Evolutionary conservation across 805 yeast species (phyloP), one percentile per base, ranked within the genome.

Genomic region (Nakazawaea ambrosiae): DNA sequence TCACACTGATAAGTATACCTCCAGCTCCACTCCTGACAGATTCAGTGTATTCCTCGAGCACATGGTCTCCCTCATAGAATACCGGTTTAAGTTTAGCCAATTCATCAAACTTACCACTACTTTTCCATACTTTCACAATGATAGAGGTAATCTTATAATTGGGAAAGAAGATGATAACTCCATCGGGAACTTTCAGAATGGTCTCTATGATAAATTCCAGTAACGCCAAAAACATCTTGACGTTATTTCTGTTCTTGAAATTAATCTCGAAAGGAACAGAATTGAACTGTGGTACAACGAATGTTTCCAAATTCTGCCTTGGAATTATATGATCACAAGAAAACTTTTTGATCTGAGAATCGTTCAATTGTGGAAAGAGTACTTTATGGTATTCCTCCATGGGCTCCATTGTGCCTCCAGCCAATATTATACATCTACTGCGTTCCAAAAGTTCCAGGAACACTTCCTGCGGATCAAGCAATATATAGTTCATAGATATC

Each of bases 361-460:
- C 38, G 0, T 57, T 44, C 2, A 81, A 39, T 30, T 73, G 68
- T 0, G 95, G 94, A 34, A 85, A 75, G 26, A 88, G 58, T 44
- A 68, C 73, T n/a, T 74, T 63, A 5, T 70, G 57, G 52, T 78
- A 83, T 45, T 89, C 96, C n/a, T 65, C 51, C 24, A 78, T 65
- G 0, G 97, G 97, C 51, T 84, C 90, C 96, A 88, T 86, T 0
- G 97, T 89, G 11, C 97, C 97, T 25, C 97, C 97, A 2, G 96
- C 92, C 3, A 89, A 54, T 2, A 90, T 63, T 0, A 89, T 81
- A 54, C 89, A 80, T 45, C 68, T 68, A 0, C 87, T 67, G 11
- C 75, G 70, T 3, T 75, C 75, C 0, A 85, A 74, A 3, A 90
- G 65, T 2, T 78, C 79, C 37, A 67, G 63, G 51, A 89, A 86